These are phyloP conservation scores for Colletotrichum eleusines DNA, from an alignment of 2,329 filamentous ascomycete genomes.

Conservation along the genomic window DNA sequence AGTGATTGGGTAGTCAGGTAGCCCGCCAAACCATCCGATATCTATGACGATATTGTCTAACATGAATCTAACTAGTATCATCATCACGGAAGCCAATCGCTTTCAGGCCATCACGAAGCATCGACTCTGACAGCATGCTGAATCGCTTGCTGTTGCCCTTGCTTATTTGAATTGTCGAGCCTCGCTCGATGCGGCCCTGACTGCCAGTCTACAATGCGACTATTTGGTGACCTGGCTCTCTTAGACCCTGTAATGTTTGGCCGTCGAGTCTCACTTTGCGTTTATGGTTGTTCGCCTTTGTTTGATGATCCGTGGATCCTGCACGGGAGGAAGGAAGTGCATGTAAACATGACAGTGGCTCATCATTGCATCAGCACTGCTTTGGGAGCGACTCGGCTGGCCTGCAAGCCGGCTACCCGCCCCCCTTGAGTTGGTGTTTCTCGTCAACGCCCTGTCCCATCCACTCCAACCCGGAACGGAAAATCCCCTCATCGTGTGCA, in stretches of 20 bases:
- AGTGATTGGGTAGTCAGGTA: conserved; percentile 11
- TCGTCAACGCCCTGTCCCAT: background rate
- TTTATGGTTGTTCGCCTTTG: conserved; percentile 31
- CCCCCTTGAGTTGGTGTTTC: conserved; percentile 2
- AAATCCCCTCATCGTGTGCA: background rate
- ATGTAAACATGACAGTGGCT: conserved; percentile 27
- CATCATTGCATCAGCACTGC: conserved; percentile 1
- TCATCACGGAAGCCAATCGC: conserved; percentile 23
- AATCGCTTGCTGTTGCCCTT: background rate
- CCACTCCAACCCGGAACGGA: background rate
- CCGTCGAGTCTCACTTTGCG: conserved; percentile 26
- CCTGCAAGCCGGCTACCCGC: conserved; percentile 3
- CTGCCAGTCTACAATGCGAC: background rate
- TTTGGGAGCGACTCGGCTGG: conserved; percentile 10
- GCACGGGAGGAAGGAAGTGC: conserved; percentile 31
- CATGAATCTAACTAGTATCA: conserved; percentile 26
- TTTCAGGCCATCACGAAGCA: conserved; percentile 1
- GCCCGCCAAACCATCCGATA: conserved; percentile 20
- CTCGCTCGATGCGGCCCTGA: background rate
- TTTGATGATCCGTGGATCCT: conserved; percentile 44
- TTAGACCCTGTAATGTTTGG: conserved; percentile 14
- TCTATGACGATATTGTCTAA: conserved; percentile 17
- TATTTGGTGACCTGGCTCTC: background rate
- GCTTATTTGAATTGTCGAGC: background rate
- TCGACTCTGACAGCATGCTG: conserved; percentile 3